phyloP scores from a whole-genome alignment of 352 stramenopile species.

The Pythium utonaiense region DNA sequence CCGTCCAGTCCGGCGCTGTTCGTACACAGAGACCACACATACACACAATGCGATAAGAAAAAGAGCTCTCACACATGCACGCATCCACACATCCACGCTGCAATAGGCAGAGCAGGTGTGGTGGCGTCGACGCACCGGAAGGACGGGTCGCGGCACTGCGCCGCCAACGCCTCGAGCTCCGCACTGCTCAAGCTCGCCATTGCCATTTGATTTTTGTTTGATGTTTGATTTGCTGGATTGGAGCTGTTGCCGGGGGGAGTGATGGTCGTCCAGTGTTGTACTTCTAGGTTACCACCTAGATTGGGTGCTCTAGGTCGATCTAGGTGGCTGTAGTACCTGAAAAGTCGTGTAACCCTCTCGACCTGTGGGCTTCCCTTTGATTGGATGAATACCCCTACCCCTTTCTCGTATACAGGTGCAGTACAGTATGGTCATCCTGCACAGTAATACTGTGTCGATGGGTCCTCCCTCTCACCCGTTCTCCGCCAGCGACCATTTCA shows the following conservation, averaged over 20 bases:
- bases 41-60: not conserved
- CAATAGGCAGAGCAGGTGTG: too few relatives aligned
- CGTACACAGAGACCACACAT: not conserved
- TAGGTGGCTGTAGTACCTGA: too few relatives aligned
- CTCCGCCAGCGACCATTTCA: not conserved
- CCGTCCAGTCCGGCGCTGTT: constrained; percentile 16
- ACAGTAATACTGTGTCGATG: not conserved
- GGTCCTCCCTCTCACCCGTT: not conserved
- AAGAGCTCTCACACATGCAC: too few relatives aligned
- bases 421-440: not conserved
- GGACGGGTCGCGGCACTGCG: constrained; percentile 40
- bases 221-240: too few relatives aligned
- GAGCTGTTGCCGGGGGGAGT: constrained; percentile 21
- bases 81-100: too few relatives aligned
- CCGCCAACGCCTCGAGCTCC: constrained; percentile 52
- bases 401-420: not conserved
- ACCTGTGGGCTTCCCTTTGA: too few relatives aligned
- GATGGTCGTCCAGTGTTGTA: constrained; percentile 14
- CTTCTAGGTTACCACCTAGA: not conserved
- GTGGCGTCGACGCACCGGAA: constrained; percentile 37
- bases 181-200: constrained; percentile 3
- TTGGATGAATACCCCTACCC: constrained; percentile 12
- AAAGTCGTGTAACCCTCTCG: too few relatives aligned
- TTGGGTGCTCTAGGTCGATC: too few relatives aligned
- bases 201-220: not conserved